Percentiles rank a stretch among this genome's conserved stretches.
Evolutionary conservation across 2,329 filamentous ascomycete species (phyloP).

Genomic region (Cladosporium halotolerans): DNA sequence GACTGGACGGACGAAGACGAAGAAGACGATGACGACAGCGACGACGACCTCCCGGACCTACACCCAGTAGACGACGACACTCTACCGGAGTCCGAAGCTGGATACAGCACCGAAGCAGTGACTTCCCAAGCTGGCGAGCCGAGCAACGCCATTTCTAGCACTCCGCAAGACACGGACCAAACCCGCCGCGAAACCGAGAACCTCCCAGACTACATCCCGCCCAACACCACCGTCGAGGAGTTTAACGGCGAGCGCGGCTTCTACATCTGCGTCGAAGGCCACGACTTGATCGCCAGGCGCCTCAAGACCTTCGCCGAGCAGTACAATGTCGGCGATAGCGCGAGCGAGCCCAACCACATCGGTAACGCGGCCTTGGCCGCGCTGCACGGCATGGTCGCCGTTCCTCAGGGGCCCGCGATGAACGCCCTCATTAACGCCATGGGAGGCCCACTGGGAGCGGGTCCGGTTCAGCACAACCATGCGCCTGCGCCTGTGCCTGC

Average conservation of each 20-base stretch:
- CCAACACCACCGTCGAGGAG: background rate
- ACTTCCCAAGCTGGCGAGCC: background rate
- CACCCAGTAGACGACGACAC: constrained; percentile 4
- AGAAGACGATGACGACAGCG: background rate
- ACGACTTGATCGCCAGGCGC: constrained; percentile 15
- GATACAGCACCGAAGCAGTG: background rate
- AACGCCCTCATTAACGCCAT: constrained; percentile 9
- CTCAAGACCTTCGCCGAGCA: constrained; percentile 20
- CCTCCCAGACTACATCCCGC: background rate
- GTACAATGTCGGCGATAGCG: constrained; percentile 19
- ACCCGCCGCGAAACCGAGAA: background rate
- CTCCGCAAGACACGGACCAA: no score
- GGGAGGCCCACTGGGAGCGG: background rate
- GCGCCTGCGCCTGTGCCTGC: background rate
- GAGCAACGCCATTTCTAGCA: background rate
- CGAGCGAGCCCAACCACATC: background rate
- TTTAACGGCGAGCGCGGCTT: constrained; percentile 16
- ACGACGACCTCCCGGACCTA: constrained; percentile 13
- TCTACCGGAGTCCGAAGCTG: background rate
- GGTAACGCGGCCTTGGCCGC: background rate
- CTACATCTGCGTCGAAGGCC: constrained; percentile 17
- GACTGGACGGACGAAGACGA: background rate
- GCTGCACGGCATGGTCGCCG: background rate
- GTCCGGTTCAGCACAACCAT: background rate
- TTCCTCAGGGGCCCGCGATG: background rate